Conservation (phyloP, 2,329 filamentous ascomycete genomes). For the Cadophora malorum region DNA sequence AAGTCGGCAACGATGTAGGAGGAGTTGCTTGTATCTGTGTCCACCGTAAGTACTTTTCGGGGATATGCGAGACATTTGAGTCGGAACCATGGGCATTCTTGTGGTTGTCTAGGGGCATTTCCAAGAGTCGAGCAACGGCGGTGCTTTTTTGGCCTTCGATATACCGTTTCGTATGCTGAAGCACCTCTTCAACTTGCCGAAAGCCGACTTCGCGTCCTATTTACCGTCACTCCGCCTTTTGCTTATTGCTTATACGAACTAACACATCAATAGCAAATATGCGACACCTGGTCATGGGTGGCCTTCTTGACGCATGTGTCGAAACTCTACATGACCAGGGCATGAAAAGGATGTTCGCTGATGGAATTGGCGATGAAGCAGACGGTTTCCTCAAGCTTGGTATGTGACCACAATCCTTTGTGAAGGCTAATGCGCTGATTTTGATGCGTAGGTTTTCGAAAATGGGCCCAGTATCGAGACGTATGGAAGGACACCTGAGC, state of each 20-base stretch:
- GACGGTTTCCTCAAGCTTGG: slow-evolving; percentile 59
- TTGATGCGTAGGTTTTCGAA: slow-evolving; percentile 56
- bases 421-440: slow-evolving; percentile 22
- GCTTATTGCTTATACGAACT: slow-evolving; percentile 3
- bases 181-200: not conserved
- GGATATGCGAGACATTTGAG: not conserved
- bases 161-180: not conserved
- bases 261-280: slow-evolving; percentile 28
- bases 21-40: slow-evolving; percentile 68
- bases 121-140: not conserved
- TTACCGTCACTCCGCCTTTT: not conserved
- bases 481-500: slow-evolving; percentile 38
- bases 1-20: slow-evolving; percentile 58
- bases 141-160: not conserved
- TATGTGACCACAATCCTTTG: slow-evolving; percentile 44
- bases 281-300: slow-evolving; percentile 57
- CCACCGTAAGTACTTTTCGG: slow-evolving; percentile 51
- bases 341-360: slow-evolving; percentile 61
- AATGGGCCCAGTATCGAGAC: slow-evolving; percentile 64
- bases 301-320: slow-evolving; percentile 60
- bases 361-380: slow-evolving; percentile 58
- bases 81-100: not conserved
- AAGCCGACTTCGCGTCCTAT: not conserved
- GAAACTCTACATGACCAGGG: slow-evolving; percentile 54
- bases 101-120: not conserved